Evolutionary conservation across 768 basidiomycete genomes (phyloP).

Genomic region (Boletus rubropictus): DNA sequence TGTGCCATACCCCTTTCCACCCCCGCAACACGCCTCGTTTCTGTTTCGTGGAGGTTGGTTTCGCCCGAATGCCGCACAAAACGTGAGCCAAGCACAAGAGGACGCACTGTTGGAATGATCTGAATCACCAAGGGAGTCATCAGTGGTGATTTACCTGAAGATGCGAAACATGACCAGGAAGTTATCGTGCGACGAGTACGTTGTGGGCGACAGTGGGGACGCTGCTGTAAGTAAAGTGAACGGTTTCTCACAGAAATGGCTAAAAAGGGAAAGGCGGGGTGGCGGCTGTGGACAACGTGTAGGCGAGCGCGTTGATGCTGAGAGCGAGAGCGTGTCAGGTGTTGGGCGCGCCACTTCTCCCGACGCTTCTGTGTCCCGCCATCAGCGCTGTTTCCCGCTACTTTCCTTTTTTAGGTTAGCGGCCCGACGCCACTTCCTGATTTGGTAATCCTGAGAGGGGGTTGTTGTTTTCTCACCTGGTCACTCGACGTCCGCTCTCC

Average conservation of each 20-base stretch:
- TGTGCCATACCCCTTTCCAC: too few relatives aligned
- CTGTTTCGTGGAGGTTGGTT: too few relatives aligned
- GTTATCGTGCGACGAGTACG: background rate
- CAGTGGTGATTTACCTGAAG: too few relatives aligned
- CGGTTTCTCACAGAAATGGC: constrained; percentile 5
- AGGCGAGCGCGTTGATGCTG: constrained; percentile 2
- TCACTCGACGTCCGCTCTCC: constrained; percentile 24
- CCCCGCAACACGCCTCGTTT: too few relatives aligned
- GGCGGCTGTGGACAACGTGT: constrained; percentile 10
- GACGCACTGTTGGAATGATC: too few relatives aligned
- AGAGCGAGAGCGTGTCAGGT: constrained; percentile 15
- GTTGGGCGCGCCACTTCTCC: constrained; percentile 9
- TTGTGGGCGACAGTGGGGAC: background rate
- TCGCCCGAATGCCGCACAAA: too few relatives aligned
- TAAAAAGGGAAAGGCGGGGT: constrained; percentile 4
- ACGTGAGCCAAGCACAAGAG: too few relatives aligned
- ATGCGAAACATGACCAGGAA: background rate
- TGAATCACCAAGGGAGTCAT: too few relatives aligned
- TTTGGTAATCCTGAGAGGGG: constrained; percentile 18
- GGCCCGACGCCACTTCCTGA: constrained; percentile 19
- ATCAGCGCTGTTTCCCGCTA: constrained; percentile 21
- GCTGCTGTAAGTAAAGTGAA: background rate
- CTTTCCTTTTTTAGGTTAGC: constrained; percentile 10
- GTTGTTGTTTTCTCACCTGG: constrained; percentile 11
- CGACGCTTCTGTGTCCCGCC: constrained; percentile 20